Evolutionary conservation across 495 filamentous ascomycete genomes (phyloP).

Genomic region (Hypoxylon lienhwacheense): DNA sequence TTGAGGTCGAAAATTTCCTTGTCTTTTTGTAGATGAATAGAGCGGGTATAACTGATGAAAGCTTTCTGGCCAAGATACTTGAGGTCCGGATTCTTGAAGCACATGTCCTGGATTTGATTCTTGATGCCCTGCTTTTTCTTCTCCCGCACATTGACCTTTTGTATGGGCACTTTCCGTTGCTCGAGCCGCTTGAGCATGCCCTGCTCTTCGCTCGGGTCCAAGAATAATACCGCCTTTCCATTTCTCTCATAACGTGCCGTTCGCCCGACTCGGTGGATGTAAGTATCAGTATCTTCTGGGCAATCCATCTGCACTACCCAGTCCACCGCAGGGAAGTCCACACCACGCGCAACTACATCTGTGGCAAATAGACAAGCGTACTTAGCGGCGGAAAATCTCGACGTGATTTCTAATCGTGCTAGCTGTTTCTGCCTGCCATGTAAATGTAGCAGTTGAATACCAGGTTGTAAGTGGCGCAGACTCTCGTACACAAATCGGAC

Average conservation of each 20-base stretch:
- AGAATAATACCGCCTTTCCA: slow-evolving; percentile 85
- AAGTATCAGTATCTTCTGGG: slow-evolving; percentile 94
- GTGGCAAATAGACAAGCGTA: slow-evolving; percentile 90
- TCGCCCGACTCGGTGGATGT: slow-evolving; percentile 94
- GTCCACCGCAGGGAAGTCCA: slow-evolving; percentile 96
- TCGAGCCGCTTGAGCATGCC: slow-evolving; percentile 81
- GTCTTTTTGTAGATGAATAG: slow-evolving; percentile 85
- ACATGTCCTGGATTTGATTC: slow-evolving; percentile 83
- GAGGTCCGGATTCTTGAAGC: slow-evolving; percentile 90
- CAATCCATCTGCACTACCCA: slow-evolving; percentile 97
- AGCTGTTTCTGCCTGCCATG: slow-evolving; percentile 93
- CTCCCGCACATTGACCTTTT: slow-evolving; percentile 77
- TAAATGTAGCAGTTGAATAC: slow-evolving; percentile 91
- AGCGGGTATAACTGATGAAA: slow-evolving; percentile 84
- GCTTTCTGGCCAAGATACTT: slow-evolving; percentile 97
- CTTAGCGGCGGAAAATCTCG: slow-evolving; percentile 74
- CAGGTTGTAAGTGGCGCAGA: slow-evolving; percentile 91
- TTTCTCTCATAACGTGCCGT: slow-evolving; percentile 91
- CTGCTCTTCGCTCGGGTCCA: slow-evolving; percentile 87
- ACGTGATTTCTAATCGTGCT: slow-evolving; percentile 82
- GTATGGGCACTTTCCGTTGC: slow-evolving; percentile 84
- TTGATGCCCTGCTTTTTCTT: slow-evolving; percentile 89
- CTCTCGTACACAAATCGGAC: slow-evolving; percentile 93
- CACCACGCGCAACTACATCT: slow-evolving; percentile 87
- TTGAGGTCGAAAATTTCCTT: slow-evolving; percentile 87